Conservation (phyloP, 495 filamentous ascomycete genomes). For the Xylaria grammica region DNA sequence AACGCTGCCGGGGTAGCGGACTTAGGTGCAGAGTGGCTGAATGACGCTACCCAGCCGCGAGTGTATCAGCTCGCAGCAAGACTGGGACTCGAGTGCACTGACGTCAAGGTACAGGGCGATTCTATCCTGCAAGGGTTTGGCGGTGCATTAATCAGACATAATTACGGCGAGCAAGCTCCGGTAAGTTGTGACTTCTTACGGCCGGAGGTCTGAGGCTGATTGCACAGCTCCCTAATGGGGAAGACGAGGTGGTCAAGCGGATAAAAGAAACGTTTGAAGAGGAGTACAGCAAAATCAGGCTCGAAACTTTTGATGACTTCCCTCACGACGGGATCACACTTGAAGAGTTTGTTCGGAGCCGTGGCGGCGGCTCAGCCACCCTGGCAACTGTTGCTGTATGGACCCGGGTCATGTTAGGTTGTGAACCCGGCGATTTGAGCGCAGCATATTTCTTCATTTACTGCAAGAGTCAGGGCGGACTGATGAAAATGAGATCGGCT, state of each 20-base stretch:
- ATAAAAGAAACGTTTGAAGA: conserved; percentile 24
- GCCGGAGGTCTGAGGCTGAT: background rate
- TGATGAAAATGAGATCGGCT: conserved; percentile 50
- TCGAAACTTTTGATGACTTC: conserved; percentile 28
- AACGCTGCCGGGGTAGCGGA: conserved; percentile 43
- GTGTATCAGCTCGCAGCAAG: conserved; percentile 42
- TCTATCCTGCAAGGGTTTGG: conserved; percentile 37
- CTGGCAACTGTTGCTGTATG: conserved; percentile 42
- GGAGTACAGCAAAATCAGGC: conserved; percentile 11
- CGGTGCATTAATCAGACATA: background rate
- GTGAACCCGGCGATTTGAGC: conserved; percentile 46
- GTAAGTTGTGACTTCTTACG: background rate
- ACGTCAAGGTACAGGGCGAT: conserved; percentile 48
- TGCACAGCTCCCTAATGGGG: background rate
- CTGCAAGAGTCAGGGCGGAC: conserved; percentile 48
- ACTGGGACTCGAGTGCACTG: conserved; percentile 47
- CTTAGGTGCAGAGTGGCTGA: conserved; percentile 60
- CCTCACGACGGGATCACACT: conserved; percentile 28
- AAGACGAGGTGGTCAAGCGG: conserved; percentile 21
- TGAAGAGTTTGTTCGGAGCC: conserved; percentile 34
- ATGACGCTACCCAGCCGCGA: conserved; percentile 52
- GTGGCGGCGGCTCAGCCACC: conserved; percentile 30
- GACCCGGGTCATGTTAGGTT: conserved; percentile 51
- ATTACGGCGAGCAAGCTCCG: background rate
- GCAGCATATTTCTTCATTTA: conserved; percentile 56